Evolutionary conservation across 2,329 filamentous ascomycete species (phyloP), one percentile per base, ranked within the genome.

Genomic region (Fusarium fracticaudum): DNA sequence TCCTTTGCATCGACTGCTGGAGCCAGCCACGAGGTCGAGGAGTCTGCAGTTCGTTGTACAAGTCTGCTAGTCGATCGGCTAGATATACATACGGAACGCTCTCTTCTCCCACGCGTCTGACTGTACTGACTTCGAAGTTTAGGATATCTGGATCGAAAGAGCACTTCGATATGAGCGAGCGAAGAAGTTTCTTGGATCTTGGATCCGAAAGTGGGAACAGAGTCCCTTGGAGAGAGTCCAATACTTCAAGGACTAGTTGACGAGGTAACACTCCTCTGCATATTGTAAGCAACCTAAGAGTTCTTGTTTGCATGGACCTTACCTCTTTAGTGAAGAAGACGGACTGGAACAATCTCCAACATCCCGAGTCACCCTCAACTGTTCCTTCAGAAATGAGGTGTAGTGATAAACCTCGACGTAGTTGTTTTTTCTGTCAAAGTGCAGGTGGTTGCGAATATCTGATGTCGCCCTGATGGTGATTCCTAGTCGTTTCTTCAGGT

Each of bases 341-440:
- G 59, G 40, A 3, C 0, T 64, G 0, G 31, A 54, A 0, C 58
- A 63, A 1, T 64, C 59, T 1, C 59, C 59, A 2, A 29, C 6
- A 4, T 64, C 59, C 5, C 6, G 14, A 4, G 59, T 64, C 0
- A 53, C 59, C 15, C 59, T 47, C 14, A 65, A 1, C 9, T 63
- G 59, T 8, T 65, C 63, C 1, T 65, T 65, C 1, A 64, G 45
- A 7, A 65, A 65, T 0, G 63, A 54, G 2, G 63, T 54, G 14
- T 65, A 64, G 13, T 65, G 63, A 0, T 63, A 65, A 20, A 64
- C 15, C 2, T 64, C 61, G 17, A 62, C 10, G 40, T 6, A 17
- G 9, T 41, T 64, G 2, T 64, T 64, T 1, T n/a, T 50, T 2
- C 61, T 37, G 3, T 64, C 61, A 10, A 62, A 50, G 1, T 24